Base-by-base conservation (phyloP, 805 yeast species). In the Nakazawaea wyomingensis region DNA sequence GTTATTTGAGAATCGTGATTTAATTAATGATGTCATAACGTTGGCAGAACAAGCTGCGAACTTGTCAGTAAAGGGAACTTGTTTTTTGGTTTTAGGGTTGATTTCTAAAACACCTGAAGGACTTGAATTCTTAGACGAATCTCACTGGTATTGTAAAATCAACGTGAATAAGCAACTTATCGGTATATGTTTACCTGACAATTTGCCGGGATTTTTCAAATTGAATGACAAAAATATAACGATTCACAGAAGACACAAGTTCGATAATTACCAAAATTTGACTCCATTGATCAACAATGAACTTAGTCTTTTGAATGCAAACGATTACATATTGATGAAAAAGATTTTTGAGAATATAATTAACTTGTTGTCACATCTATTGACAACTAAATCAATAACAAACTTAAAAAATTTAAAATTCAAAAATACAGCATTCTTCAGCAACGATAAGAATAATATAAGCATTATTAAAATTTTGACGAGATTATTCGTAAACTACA, bases 111-210 rank as follows among this genome's bases (percentile, higher is more conserved):
- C 95, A 0, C 66, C 65, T 13, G 88, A 86, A 54, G 98, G 98
- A 0, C 71, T 80, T 18, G 97, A 90, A 55, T 78, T 89, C 13
- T 64, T 90, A 44, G 96, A 87, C 55, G 96, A 88, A 52, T 66
- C 74, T 42, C 80, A 80, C 1, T 91, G 97, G 97, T 65, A 60
- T 35, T 69, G 78, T 16, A 72, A 74, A 21, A 53, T 69, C 22
- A 69, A 69, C 38, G 60, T 66, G 0, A 63, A 64, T 46, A 68
- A 68, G n/a, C 50, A 56, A 2, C 74, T 79, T 20, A 29, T 54
- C 9, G 53, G 57, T 1, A 26, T 58, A 18, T 55, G 63, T 48
- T 40, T 61, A 21, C 65, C 65, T 8, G 50, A 49, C 21, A 46
- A 54, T 9, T 27, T 50, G 8, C 35, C 40, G 4, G 36, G 34